Base-by-base conservation (phyloP, 129 eudicot species). In the Artemisia annua region DNA sequence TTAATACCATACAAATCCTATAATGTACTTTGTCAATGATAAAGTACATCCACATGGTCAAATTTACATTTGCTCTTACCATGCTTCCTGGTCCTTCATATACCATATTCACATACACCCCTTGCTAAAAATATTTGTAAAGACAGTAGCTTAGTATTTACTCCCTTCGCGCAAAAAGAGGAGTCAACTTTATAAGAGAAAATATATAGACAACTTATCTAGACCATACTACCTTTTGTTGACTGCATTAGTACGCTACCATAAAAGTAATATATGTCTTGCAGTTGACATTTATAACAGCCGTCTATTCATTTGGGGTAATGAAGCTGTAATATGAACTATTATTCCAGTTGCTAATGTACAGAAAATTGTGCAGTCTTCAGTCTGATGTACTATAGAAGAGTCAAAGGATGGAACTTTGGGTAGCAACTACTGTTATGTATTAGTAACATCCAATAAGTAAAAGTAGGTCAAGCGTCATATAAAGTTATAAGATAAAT, bases 41-140 rank as follows among this genome's bases (percentile, higher is more conserved):
- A 16, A 17, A 55, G 26, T 20, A 17, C 60, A 16, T n/a, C 20
- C 17, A 46, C 39, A 48, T 67, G 35, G 39, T 48, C 39, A 6
- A 18, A 44, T 48, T 2, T 18, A 30, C 63, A 30, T 55, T 55
- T 16, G 11, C 30, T 39, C 65, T 57, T 55, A 16, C 35, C 19
- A 55, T 55, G 65, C 75, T 20, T 71, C 66, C 15, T 32, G 17
- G 39, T 71, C 62, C 63, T 19, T 70, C 55, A 39, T 71, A 18
- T 56, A 35, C n/a, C 44, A 3, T 43, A 58, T 20, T 13, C 57
- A 68, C 56, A 13, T 43, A 20, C 67, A 39, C 28, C 62, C 50
- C n/a, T 57, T 71, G 46, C 64, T 67, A 17, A 13, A 48, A 19
- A 18, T 66, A 5, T 66, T 7, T 18, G 32, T 11, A n/a, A 4